Base-by-base conservation (phyloP, 257 asterid species). In the Ilex asprella region DNA sequence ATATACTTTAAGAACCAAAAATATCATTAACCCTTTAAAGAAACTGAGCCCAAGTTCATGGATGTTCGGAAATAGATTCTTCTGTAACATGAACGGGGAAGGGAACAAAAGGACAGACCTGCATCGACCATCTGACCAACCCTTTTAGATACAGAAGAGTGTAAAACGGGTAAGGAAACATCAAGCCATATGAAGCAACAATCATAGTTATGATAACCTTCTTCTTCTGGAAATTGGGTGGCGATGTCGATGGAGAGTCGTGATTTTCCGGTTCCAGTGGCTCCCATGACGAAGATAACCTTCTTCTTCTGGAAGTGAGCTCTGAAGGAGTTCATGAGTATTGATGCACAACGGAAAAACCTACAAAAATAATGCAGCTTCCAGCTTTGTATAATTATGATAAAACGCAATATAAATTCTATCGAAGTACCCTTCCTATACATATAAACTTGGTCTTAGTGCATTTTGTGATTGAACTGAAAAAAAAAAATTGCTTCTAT, bases 101-200 rank as follows among this genome's bases (percentile, higher is more conserved):
- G 6, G 14, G 16, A 49, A 49, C 13, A 49, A 12, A 6, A 49
- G 14, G 3, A 3, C 27, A 0, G 5, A 69, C 72, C 70, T 62
- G 39, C 21, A 2, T 39, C 52, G 16, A 68, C 30, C 70, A 76
- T 76, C 3, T 65, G 44, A 58, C 72, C 78, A 35, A 72, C 69
- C 31, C 81, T 50, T 44, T 52, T n/a, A 32, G 70, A 61, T 30
- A 68, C 62, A 41, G 16, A 68, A 11, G 67, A 47, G 62, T 12
- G 46, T 13, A 68, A 39, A n/a, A 68, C 58, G 10, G 64, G 64
- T 2, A 55, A 46, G 5, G 60, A 29, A n/a, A 31, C 78, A 35
- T 72, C 70, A 14, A 72, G 0, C 60, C 73, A 72, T 30, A 72
- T n/a, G 62, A 76, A 72, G 62, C 30, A 72, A 8, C 67, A 56